Conservation (phyloP, 2,329 filamentous ascomycete genomes). For the Metarhizium sp. region DNA sequence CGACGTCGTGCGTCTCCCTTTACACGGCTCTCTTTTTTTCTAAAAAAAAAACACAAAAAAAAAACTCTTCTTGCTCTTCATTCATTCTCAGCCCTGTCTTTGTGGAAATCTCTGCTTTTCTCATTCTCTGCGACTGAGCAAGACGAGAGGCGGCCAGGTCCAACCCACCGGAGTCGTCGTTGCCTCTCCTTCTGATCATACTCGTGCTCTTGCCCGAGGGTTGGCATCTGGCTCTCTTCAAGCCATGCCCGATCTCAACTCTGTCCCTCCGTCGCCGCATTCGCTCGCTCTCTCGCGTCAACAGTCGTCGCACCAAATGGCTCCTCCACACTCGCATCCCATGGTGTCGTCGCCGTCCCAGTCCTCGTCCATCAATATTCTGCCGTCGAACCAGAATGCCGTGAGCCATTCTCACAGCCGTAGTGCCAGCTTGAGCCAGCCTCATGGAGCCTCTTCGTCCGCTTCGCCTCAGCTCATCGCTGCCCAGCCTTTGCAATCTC, state of each 20-base stretch:
- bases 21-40: not conserved
- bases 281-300: slow-evolving; percentile 30
- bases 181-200: not conserved
- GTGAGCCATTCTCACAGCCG: slow-evolving; percentile 25
- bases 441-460: slow-evolving; percentile 23
- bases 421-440: slow-evolving; percentile 6
- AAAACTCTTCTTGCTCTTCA: not conserved
- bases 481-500: slow-evolving; percentile 17
- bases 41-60: no score
- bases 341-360: slow-evolving; percentile 2
- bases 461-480: slow-evolving; percentile 14
- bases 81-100: no score
- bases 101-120: no score
- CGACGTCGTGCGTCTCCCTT: slow-evolving; percentile 1
- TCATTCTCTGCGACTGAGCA: not conserved
- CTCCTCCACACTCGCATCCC: slow-evolving; percentile 24
- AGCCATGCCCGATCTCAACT: slow-evolving; percentile 46
- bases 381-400: slow-evolving; percentile 45
- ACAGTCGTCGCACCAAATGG: slow-evolving; percentile 34
- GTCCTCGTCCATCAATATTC: slow-evolving; percentile 42
- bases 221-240: not conserved
- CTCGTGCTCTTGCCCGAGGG: slow-evolving; percentile 1
- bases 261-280: slow-evolving; percentile 41
- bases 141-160: not conserved
- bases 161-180: not conserved